A percentile compares a stretch with the other conserved stretches of the same genome.
phyloP scores from a whole-genome alignment of 23 red algal species.

The Pyropia yezoensis region DNA sequence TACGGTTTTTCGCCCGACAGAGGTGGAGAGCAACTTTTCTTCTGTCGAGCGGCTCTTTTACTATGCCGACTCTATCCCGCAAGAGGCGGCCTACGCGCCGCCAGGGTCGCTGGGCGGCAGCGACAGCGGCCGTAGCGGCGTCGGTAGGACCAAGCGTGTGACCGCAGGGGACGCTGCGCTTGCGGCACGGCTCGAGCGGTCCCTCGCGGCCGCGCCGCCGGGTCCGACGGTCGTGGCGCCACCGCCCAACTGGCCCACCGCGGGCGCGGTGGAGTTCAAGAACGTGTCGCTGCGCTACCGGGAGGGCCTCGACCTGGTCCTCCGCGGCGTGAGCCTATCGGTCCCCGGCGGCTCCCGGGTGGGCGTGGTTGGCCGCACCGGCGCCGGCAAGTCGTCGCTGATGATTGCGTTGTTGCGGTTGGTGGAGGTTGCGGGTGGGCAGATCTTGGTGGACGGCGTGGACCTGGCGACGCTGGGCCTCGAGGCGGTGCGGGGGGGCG shows the following conservation, averaged over 20 bases:
- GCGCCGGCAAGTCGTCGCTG: slow-evolving; percentile 49
- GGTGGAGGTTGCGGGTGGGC: slow-evolving; percentile 22
- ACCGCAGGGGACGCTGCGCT: slow-evolving; percentile 13
- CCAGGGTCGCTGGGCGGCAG: slow-evolving; percentile 11
- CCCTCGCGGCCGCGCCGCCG: background rate
- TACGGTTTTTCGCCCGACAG: background rate
- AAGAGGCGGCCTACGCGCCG: slow-evolving; percentile 48
- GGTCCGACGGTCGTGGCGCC: slow-evolving; percentile 3
- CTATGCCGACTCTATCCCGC: slow-evolving; percentile 60
- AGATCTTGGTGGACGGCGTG: slow-evolving; percentile 23
- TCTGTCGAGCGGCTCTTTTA: slow-evolving; percentile 86
- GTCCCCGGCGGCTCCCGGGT: slow-evolving; percentile 15
- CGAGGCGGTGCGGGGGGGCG: slow-evolving; percentile 10
- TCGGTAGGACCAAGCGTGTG: slow-evolving; percentile 14
- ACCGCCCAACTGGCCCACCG: slow-evolving; percentile 15
- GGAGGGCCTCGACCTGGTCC: slow-evolving; percentile 10
- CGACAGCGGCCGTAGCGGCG: slow-evolving; percentile 17
- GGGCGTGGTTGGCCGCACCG: slow-evolving; percentile 43
- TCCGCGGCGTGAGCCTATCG: slow-evolving; percentile 4
- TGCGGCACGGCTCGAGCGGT: slow-evolving; percentile 12
- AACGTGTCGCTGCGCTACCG: slow-evolving; percentile 31
- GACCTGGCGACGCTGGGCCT: slow-evolving; percentile 19
- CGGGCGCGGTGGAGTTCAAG: slow-evolving; percentile 13
- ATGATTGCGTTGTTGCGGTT: slow-evolving; percentile 40
- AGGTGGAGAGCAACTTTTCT: slow-evolving; percentile 88